Conservation (phyloP, 2,329 filamentous ascomycete genomes). For the Sarocladium oryzae region DNA sequence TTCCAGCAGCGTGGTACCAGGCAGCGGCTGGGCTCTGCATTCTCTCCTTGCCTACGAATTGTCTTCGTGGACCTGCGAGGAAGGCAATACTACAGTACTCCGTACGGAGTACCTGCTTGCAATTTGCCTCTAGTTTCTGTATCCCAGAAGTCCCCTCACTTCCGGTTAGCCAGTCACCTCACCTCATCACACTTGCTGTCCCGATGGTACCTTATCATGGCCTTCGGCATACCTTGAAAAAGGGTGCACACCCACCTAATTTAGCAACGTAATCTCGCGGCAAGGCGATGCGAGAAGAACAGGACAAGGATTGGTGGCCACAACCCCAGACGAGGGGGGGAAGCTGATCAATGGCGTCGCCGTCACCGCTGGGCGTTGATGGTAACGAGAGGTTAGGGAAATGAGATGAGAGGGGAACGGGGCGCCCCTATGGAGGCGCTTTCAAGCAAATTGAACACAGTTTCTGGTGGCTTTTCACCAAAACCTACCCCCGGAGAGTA, state of each 20-base stretch:
- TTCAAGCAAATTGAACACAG: background rate
- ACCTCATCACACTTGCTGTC: too few relatives aligned
- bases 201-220: too few relatives aligned
- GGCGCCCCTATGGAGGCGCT: constrained; percentile 5
- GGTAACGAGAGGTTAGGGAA: constrained; percentile 12
- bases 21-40: background rate
- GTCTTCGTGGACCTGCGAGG: too few relatives aligned
- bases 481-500: background rate
- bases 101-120: too few relatives aligned
- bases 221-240: background rate
- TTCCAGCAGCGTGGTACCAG: background rate
- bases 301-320: background rate
- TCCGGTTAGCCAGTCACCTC: too few relatives aligned
- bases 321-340: background rate
- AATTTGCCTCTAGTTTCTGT: too few relatives aligned
- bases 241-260: background rate
- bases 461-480: background rate
- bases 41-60: too few relatives aligned
- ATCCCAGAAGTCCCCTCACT: too few relatives aligned
- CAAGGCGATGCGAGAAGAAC: background rate
- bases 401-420: constrained; percentile 15
- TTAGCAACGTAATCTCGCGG: constrained; percentile 2
- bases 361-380: constrained; percentile 1
- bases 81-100: too few relatives aligned
- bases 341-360: constrained; percentile 2